Evolutionary conservation across 2,329 filamentous ascomycete genomes (phyloP), one percentile per base, ranked within the genome.

Genomic region (Colletotrichum cereale): DNA sequence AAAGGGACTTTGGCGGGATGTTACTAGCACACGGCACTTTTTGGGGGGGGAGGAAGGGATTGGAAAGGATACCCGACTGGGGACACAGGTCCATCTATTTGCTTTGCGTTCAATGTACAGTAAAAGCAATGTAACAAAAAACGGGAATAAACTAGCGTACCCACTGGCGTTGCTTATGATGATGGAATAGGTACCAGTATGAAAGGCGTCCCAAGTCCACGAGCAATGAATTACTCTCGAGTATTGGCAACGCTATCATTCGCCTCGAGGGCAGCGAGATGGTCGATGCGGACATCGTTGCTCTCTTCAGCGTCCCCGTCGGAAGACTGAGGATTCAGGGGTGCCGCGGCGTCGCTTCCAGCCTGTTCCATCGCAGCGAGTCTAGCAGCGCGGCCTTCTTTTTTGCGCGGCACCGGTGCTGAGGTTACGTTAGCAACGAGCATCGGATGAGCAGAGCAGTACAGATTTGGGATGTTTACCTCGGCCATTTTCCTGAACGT

Each of bases 401-500:
- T 88, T 79, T 88, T 88, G 55, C 86, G 82, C 38, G 86, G 86
- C 16, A 87, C 83, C 6, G 86, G 86, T 16, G 86, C 85, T 86
- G 64, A 16, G 40, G 12, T 26, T 47, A 18, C 21, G 4, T 76
- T 67, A 79, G 79, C 55, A 64, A 38, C 18, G 10, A 14, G 14
- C 24, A 61, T 18, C 34, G 34, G 34, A 21, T 6, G 50, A 57
- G 77, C 52, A 75, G 68, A 26, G 44, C 16, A 14, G 29, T 42
- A 12, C n/a, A n/a, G n/a, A n/a, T n/a, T 26, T n/a, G 53, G 44
- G n/a, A n/a, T 47, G 44, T 85, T 76, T 84, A 93, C 93, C 94
- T 86, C 96, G 93, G 74, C 93, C 94, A 82, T 99, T 99, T 82
- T 99, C 95, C 82, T 99, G 96, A 40, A 99, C 93, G 80, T 99